These are phyloP conservation scores for Sporothrix variecibatus DNA, from an alignment of 2,329 filamentous ascomycete genomes.

Conservation along the genomic window DNA sequence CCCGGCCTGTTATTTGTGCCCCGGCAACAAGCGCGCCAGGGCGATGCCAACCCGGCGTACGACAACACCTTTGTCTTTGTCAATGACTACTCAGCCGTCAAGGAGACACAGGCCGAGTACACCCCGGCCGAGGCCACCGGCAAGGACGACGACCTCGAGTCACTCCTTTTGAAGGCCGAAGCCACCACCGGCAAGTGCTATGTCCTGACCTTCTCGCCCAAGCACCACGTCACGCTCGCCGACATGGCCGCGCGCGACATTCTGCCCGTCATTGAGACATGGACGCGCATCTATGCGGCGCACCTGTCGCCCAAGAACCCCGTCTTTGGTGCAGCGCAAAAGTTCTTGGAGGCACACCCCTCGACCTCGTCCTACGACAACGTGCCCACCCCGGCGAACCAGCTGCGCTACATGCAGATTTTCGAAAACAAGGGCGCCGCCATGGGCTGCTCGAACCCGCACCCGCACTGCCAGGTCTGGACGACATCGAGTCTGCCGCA, in stretches of 20 bases:
- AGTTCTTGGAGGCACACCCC: slow-evolving; percentile 42
- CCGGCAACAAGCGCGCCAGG: slow-evolving; percentile 87
- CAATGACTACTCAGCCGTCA: slow-evolving; percentile 97
- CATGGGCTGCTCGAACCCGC: slow-evolving; percentile 98
- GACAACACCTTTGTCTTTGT: slow-evolving; percentile 89
- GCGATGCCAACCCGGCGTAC: slow-evolving; percentile 84
- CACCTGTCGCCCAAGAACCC: slow-evolving; percentile 75
- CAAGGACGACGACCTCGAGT: slow-evolving; percentile 56
- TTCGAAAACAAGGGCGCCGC: slow-evolving; percentile 98
- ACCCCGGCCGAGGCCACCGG: slow-evolving; percentile 37
- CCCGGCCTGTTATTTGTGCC: slow-evolving; percentile 88
- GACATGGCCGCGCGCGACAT: slow-evolving; percentile 80
- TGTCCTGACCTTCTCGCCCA: slow-evolving; percentile 89
- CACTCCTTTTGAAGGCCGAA: slow-evolving; percentile 76
- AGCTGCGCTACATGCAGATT: slow-evolving; percentile 97
- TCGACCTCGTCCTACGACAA: slow-evolving; percentile 39
- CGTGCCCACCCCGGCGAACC: slow-evolving; percentile 62
- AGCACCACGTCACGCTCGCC: slow-evolving; percentile 88
- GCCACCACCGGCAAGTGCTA: slow-evolving; percentile 94
- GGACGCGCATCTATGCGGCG: slow-evolving; percentile 85
- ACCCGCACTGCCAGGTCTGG: slow-evolving; percentile 97
- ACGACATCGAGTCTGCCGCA: slow-evolving; percentile 89
- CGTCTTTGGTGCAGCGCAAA: slow-evolving; percentile 49
- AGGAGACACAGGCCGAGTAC: slow-evolving; percentile 87
- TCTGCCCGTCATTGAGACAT: slow-evolving; percentile 79